Evolutionary conservation across 805 yeast species (phyloP).

Genomic region (Saturnispora dispora): DNA sequence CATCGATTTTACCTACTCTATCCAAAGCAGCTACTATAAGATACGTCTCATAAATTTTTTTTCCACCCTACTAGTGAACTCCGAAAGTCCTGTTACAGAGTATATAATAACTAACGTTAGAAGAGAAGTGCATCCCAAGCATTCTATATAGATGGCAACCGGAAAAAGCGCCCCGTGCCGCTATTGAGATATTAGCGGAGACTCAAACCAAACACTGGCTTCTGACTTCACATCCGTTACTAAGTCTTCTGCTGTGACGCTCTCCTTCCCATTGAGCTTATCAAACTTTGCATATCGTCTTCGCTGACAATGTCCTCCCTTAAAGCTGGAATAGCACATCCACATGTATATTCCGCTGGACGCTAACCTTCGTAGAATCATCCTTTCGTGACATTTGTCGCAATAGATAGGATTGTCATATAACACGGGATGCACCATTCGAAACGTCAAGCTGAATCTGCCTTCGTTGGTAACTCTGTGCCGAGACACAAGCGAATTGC

Average conservation of each 20-base stretch:
- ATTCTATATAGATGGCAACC: not conserved
- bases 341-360: constrained; percentile 55
- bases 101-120: not conserved
- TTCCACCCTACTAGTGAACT: not conserved
- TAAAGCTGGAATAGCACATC: constrained; percentile 47
- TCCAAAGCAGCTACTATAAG: not conserved
- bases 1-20: not conserved
- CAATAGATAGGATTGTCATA: constrained; percentile 35
- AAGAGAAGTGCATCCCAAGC: not conserved
- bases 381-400: constrained; percentile 30
- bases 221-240: not conserved
- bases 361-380: constrained; percentile 48
- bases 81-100: not conserved
- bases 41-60: not conserved
- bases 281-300: constrained; percentile 44
- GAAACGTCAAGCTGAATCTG: constrained; percentile 57
- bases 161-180: not conserved
- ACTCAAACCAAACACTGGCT: not conserved
- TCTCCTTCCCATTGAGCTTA: constrained; percentile 16
- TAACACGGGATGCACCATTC: constrained; percentile 40
- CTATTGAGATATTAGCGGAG: not conserved
- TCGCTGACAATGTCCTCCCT: constrained; percentile 36
- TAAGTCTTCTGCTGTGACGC: not conserved
- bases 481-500: constrained; percentile 26
- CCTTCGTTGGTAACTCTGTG: constrained; percentile 42